Evolutionary conservation across 2,329 filamentous ascomycete genomes (phyloP).

Genomic region (Westerdykella aurantiaca): DNA sequence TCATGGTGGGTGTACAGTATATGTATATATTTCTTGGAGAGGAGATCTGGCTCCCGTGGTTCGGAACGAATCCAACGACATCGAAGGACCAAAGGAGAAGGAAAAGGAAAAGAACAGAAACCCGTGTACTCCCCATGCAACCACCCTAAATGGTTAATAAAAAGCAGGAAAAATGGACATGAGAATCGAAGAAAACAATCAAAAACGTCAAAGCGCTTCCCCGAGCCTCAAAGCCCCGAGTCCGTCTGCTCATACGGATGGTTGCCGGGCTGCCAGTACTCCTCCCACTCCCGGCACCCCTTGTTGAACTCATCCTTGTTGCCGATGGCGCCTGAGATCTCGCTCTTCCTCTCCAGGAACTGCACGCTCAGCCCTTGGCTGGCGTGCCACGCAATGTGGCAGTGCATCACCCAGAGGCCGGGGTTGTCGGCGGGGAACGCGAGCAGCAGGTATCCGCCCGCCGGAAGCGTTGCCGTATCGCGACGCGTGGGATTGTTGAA

Average conservation of each 20-base stretch:
- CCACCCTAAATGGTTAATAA: no score
- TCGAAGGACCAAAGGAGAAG: no score
- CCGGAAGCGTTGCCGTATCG: constrained; percentile 36
- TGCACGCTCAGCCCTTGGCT: constrained; percentile 45
- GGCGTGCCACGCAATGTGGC: constrained; percentile 34
- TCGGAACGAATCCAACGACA: no score
- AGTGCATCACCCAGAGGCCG: constrained; percentile 38
- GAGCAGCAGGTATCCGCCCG: constrained; percentile 43
- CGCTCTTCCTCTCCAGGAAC: constrained; percentile 43
- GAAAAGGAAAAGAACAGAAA: background rate
- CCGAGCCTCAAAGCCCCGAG: constrained; percentile 20
- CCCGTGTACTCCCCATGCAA: background rate
- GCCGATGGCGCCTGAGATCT: constrained; percentile 19
- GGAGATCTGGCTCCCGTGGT: no score
- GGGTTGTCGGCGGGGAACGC: constrained; percentile 52
- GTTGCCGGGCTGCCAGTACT: constrained; percentile 26
- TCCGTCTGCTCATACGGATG: constrained; percentile 31
- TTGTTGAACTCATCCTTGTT: constrained; percentile 16
- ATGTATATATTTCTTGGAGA: no score
- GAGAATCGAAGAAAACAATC: no score
- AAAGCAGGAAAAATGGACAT: no score
- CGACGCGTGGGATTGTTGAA: constrained; percentile 37
- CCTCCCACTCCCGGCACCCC: constrained; percentile 29
- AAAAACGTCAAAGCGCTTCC: background rate
- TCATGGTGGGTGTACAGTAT: no score